Percentiles rank a stretch among this genome's conserved stretches.
phyloP scores from a whole-genome alignment of 176 grass and related monocot genomes.

The Bromus sterilis region DNA sequence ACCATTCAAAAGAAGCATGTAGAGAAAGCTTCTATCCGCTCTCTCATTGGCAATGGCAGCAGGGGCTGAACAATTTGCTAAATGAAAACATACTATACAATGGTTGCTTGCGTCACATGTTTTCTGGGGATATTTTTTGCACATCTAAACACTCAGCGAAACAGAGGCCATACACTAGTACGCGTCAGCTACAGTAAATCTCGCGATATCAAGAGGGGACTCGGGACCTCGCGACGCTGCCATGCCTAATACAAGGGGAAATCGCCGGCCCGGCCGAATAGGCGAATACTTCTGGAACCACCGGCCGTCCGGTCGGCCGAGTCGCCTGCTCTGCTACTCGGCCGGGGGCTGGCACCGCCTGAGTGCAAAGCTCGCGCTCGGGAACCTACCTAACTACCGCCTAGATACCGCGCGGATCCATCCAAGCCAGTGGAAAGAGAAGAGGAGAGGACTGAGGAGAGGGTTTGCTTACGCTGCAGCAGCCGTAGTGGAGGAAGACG shows the following conservation, averaged over 20 bases:
- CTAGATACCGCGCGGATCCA: not conserved
- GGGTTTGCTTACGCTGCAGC: conserved; percentile 54
- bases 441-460: too few relatives aligned
- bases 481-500: conserved; percentile 79
- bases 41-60: not conserved
- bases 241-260: not conserved
- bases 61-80: not conserved
- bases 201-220: too few relatives aligned
- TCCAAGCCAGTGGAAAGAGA: not conserved
- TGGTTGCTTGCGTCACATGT: too few relatives aligned
- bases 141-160: not conserved
- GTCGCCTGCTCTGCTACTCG: not conserved
- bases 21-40: not conserved
- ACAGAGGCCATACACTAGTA: too few relatives aligned
- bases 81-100: too few relatives aligned
- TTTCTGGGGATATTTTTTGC: too few relatives aligned
- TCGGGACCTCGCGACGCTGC: not conserved
- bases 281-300: not conserved
- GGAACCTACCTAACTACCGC: not conserved
- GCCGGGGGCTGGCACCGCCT: not conserved
- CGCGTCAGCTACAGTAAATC: not conserved
- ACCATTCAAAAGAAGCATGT: not conserved
- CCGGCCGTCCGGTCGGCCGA: not conserved
- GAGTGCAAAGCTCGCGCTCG: not conserved
- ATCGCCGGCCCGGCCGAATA: not conserved